These are phyloP conservation scores for Penicillium sclerotiorum DNA, from an alignment of 2,329 filamentous ascomycete genomes.

Conservation along the genomic window DNA sequence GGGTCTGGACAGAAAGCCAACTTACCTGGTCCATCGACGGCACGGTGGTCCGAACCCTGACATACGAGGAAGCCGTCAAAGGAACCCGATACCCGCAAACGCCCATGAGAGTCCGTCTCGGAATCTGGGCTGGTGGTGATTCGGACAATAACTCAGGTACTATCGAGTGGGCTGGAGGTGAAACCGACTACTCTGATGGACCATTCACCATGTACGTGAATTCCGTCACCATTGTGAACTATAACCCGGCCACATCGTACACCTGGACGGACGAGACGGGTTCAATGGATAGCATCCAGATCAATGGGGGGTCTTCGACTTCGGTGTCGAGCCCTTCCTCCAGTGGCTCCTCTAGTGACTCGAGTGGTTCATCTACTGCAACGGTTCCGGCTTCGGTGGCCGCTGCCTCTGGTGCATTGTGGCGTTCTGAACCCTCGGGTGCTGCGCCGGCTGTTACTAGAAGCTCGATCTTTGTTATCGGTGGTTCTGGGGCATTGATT, in stretches of 20 bases:
- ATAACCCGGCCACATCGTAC: neutral
- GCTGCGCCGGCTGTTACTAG: neutral
- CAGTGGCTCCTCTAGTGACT: neutral
- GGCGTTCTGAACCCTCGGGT: neutral
- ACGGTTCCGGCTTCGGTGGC: neutral
- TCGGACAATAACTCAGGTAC: neutral
- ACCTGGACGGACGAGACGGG: neutral
- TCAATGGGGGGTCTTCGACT: neutral
- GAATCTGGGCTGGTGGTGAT: neutral
- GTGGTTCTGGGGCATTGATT: too few species aligned
- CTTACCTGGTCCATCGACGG: constrained; percentile 69
- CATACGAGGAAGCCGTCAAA: constrained; percentile 50
- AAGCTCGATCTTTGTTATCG: neutral
- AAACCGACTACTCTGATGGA: neutral
- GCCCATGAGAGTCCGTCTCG: neutral
- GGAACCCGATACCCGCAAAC: neutral
- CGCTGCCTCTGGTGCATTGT: neutral
- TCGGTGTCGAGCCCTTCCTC: neutral
- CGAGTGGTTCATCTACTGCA: neutral
- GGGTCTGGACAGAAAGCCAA: constrained; percentile 68
- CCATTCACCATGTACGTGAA: neutral
- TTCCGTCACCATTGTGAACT: neutral
- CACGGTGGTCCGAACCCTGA: constrained; percentile 62
- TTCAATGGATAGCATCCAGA: neutral
- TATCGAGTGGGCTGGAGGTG: neutral